A percentile compares a stretch with the other conserved stretches of the same genome.
Evolutionary conservation across 139 green algal species (phyloP).

Genomic region (Deuterostichococcus epilithicus): DNA sequence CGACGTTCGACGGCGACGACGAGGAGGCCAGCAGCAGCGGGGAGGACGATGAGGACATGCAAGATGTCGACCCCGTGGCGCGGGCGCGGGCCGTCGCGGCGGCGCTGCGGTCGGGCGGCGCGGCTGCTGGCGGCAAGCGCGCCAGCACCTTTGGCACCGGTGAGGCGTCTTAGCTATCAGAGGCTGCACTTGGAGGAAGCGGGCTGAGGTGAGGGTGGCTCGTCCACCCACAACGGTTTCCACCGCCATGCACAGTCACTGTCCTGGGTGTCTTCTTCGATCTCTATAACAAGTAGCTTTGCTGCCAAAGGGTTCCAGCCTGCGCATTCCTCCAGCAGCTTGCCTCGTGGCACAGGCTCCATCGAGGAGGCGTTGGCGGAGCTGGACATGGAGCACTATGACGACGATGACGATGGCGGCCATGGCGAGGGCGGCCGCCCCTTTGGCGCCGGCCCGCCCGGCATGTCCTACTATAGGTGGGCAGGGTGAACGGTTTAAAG

Average conservation of each 20-base stretch:
- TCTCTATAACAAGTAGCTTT: too few species aligned
- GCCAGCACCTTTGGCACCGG: neutral
- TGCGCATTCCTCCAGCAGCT: neutral
- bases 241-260: too few species aligned
- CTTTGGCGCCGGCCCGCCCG: conserved; percentile 34
- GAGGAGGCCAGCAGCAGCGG: conserved; percentile 15
- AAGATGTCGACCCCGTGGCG: neutral
- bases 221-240: too few species aligned
- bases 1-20: conserved; percentile 18
- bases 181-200: too few species aligned
- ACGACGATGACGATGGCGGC: conserved; percentile 69
- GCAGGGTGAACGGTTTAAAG: too few species aligned
- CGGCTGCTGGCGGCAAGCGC: neutral
- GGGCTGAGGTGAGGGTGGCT: too few species aligned
- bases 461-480: conserved; percentile 44
- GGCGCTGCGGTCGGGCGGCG: neutral
- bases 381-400: conserved; percentile 96
- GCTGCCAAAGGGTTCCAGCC: neutral
- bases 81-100: too few species aligned
- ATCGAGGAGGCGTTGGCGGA: conserved; percentile 47
- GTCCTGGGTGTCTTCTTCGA: too few species aligned
- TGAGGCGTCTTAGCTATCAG: neutral
- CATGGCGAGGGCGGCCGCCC: conserved; percentile 11
- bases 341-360: neutral
- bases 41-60: conserved; percentile 5